phyloP scores from a whole-genome alignment of 2,329 filamentous ascomycete genomes.

The Aspergillus ochraceus region DNA sequence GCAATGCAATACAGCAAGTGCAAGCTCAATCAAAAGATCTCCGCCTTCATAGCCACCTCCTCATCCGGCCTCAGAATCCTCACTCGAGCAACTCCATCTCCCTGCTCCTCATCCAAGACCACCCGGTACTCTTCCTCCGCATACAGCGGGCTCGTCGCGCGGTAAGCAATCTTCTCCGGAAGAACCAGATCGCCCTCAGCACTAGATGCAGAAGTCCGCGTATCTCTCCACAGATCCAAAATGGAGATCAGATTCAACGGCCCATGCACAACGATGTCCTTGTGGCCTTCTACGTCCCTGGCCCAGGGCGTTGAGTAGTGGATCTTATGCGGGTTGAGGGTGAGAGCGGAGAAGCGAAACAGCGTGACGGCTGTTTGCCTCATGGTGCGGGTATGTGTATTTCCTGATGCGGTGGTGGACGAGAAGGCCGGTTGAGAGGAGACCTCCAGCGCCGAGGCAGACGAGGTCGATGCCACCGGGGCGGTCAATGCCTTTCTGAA shows the following conservation, averaged over 20 bases:
- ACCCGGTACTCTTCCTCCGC: constrained; percentile 50
- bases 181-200: constrained; percentile 26
- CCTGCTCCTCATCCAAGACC: constrained; percentile 39
- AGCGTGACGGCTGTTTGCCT: constrained; percentile 41
- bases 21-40: constrained; percentile 22
- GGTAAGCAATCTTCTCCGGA: constrained; percentile 48
- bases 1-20: too few species aligned
- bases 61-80: constrained; percentile 35
- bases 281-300: constrained; percentile 44
- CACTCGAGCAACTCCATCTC: constrained; percentile 29
- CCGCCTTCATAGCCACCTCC: constrained; percentile 40
- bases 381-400: constrained; percentile 33
- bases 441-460: constrained; percentile 3
- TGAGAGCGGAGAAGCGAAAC: constrained; percentile 47
- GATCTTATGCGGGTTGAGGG: constrained; percentile 48
- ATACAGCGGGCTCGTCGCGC: constrained; percentile 53
- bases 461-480: constrained; percentile 5
- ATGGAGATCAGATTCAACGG: constrained; percentile 46
- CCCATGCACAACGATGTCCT: constrained; percentile 45
- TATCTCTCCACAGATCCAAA: constrained; percentile 46
- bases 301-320: constrained; percentile 47
- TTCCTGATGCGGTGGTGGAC: constrained; percentile 21
- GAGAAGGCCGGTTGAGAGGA: constrained; percentile 18
- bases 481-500: constrained; percentile 42
- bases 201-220: constrained; percentile 18